phyloP scores from a whole-genome alignment of 768 basidiomycete species.

The Hygrophorus russula region DNA sequence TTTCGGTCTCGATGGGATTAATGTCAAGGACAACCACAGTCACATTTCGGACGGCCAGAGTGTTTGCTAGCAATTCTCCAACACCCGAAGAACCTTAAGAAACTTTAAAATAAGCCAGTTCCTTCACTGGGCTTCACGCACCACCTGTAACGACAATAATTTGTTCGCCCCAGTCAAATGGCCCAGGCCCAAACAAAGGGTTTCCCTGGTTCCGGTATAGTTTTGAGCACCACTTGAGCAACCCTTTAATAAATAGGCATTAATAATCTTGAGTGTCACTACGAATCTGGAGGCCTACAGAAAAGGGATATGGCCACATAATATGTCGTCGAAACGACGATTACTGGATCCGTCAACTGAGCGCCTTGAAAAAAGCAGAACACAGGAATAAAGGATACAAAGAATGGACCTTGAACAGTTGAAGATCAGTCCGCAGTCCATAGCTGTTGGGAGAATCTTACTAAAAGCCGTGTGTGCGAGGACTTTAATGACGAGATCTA shows the following conservation, averaged over 20 bases:
- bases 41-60: slow-evolving; percentile 72
- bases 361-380: slow-evolving; percentile 68
- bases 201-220: slow-evolving; percentile 69
- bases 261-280: neutral
- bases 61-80: slow-evolving; percentile 81
- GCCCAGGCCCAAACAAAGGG: slow-evolving; percentile 45
- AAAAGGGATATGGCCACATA: slow-evolving; percentile 47
- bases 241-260: slow-evolving; percentile 32
- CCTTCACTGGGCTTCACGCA: slow-evolving; percentile 18
- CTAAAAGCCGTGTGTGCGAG: slow-evolving; percentile 72
- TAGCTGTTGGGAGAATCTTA: slow-evolving; percentile 20
- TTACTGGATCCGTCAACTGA: slow-evolving; percentile 34
- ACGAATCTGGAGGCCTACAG: slow-evolving; percentile 39
- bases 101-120: neutral
- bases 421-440: neutral
- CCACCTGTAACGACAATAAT: slow-evolving; percentile 89
- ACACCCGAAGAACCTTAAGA: slow-evolving; percentile 73
- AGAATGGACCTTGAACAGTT: slow-evolving; percentile 60
- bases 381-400: slow-evolving; percentile 67
- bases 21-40: slow-evolving; percentile 81
- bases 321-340: slow-evolving; percentile 44
- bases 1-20: slow-evolving; percentile 65
- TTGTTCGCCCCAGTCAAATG: slow-evolving; percentile 79
- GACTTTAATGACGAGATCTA: slow-evolving; percentile 74
- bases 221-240: slow-evolving; percentile 56